Evolutionary conservation across 2,329 filamentous ascomycete species (phyloP).

Genomic region (Nectriaceae sp.): DNA sequence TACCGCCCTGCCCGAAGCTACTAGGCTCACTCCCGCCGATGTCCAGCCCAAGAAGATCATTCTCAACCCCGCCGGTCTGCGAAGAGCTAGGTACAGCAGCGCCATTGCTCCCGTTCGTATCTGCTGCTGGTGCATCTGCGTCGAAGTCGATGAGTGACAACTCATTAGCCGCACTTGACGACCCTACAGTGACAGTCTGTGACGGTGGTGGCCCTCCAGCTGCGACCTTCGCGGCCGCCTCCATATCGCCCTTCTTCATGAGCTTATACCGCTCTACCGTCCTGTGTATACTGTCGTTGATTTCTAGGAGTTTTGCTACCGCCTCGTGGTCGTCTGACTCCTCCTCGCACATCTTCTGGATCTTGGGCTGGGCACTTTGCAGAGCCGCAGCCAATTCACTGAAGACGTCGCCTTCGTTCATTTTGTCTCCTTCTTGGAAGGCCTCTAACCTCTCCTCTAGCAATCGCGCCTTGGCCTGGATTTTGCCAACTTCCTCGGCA

Average conservation of each 20-base stretch:
- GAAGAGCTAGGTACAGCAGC: conserved; percentile 51
- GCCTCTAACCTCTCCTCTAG: conserved; percentile 90
- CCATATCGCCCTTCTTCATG: conserved; percentile 91
- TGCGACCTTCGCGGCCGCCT: conserved; percentile 79
- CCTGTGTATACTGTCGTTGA: conserved; percentile 98
- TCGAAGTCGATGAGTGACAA: conserved; percentile 94
- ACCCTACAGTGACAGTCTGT: conserved; percentile 59
- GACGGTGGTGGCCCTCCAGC: conserved; percentile 63
- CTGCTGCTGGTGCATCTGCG: conserved; percentile 59
- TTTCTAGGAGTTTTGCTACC: conserved; percentile 91
- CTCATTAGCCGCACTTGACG: conserved; percentile 58
- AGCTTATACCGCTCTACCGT: conserved; percentile 95
- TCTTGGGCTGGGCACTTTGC: conserved; percentile 94
- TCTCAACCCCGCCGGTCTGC: conserved; percentile 63
- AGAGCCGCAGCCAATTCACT: conserved; percentile 87
- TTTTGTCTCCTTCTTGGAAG: conserved; percentile 78
- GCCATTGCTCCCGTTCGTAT: conserved; percentile 51
- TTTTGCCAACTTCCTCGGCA: conserved; percentile 89
- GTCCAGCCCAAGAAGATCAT: conserved; percentile 87
- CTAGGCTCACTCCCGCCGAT: conserved; percentile 64
- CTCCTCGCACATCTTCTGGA: conserved; percentile 99
- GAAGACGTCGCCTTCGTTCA: conserved; percentile 68
- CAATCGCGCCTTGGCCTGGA: conserved; percentile 91
- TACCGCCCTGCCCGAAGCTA: conserved; percentile 72
- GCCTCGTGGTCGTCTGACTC: conserved; percentile 97